Base-by-base conservation (phyloP, 345 rosid genomes). In the Ceriops decandra region DNA sequence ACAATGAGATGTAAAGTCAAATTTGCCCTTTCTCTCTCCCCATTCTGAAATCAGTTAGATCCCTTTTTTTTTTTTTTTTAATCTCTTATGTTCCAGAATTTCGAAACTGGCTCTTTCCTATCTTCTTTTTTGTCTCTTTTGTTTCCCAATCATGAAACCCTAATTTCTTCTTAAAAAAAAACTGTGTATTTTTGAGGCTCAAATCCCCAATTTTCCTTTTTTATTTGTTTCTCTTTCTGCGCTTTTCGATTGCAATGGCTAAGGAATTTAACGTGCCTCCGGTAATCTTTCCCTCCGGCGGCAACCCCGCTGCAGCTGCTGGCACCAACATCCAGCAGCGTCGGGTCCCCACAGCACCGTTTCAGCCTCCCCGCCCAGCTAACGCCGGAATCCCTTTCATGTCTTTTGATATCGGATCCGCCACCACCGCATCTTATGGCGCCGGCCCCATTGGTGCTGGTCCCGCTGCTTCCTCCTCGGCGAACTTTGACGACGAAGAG, bases 351-450 rank as follows among this genome's bases (percentile, higher is more conserved):
- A 70, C 88, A 35, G 84, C 89, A 31, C 95, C 99, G 52, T 91
- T 89, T 73, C 99, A 91, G 67, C 88, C 93, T 16, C 85, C 85
- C 0, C 96, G 88, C 21, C 87, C 93, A 4, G 77, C 89, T 32
- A 68, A 78, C 56, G 79, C 87, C 16, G 81, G 88, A 22, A 84
- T 95, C 75, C 99, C 99, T 2, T 91, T 95, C 85, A 86, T 95
- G 97, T 88, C 98, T 2, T 95, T 95, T 60, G 96, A 90, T 53
- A 83, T 95, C 64, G 96, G 97, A 57, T 80, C 93, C 42, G 89
- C 91, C 38, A 32, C 95, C 1, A 65, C 83, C 9, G 62, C 86
- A 27, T 2, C 76, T 5, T 78, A 85, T 30, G 84, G 87, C 72
- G 78, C 82, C 57, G 95, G 93, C 42, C 75, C 95, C 22, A 85